phyloP scores from a whole-genome alignment of 1,284 basidiomycete species.

The Bondarzewia mesenterica region DNA sequence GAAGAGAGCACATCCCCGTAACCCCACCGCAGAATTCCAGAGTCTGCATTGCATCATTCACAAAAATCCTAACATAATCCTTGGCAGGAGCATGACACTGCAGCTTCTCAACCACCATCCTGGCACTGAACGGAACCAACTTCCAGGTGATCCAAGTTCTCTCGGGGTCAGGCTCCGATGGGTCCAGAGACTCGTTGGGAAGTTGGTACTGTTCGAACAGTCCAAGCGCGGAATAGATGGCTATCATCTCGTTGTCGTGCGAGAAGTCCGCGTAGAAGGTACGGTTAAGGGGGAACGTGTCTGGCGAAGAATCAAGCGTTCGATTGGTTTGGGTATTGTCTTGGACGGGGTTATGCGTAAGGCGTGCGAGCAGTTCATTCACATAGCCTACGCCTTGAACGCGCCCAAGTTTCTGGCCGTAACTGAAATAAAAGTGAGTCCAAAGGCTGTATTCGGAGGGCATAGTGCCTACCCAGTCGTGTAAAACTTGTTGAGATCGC shows the following conservation, averaged over 20 bases:
- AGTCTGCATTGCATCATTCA: constrained; percentile 61
- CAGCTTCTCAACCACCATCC: constrained; percentile 59
- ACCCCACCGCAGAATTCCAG: constrained; percentile 49
- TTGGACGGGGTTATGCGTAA: constrained; percentile 49
- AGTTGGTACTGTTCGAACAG: constrained; percentile 41
- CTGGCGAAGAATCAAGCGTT: constrained; percentile 60
- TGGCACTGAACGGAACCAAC: constrained; percentile 58
- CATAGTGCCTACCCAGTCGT: constrained; percentile 46
- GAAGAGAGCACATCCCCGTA: constrained; percentile 48
- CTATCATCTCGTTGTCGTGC: constrained; percentile 76
- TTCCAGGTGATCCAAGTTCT: constrained; percentile 51
- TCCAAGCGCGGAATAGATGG: constrained; percentile 69
- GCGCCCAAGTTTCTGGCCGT: constrained; percentile 58
- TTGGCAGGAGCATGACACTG: constrained; percentile 23
- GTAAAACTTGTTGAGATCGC: constrained; percentile 76
- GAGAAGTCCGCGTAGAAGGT: constrained; percentile 71
- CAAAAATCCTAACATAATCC: constrained; percentile 49
- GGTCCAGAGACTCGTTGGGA: constrained; percentile 28
- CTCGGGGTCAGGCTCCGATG: constrained; percentile 27
- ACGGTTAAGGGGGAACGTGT: constrained; percentile 67
- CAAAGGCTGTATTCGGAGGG: not conserved
- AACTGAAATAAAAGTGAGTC: constrained; percentile 27
- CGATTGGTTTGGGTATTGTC: constrained; percentile 74
- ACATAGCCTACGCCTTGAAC: constrained; percentile 78
- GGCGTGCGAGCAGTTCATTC: constrained; percentile 79